Conservation (phyloP, 345 rosid species). For the Lepidium didymum region DNA sequence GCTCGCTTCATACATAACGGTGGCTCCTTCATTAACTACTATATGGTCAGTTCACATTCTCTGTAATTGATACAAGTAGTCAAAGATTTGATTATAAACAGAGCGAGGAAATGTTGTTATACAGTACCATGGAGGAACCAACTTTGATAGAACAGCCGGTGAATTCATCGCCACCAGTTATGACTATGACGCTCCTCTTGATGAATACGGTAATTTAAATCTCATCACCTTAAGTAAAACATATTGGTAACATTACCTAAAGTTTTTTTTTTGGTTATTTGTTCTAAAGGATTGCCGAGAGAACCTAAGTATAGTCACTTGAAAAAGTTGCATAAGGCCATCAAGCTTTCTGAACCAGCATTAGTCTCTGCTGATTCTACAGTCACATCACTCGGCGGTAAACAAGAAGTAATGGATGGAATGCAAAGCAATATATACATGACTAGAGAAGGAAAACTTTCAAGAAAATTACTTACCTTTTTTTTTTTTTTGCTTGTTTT, state of each 20-base stretch:
- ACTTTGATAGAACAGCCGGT: constrained; percentile 90
- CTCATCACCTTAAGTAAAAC: background rate
- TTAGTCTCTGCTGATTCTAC: constrained; percentile 48
- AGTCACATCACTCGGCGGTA: constrained; percentile 47
- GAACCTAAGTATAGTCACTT: constrained; percentile 80
- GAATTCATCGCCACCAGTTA: constrained; percentile 84
- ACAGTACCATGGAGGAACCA: constrained; percentile 96
- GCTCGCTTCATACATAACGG: constrained; percentile 75
- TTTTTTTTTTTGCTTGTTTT: background rate
- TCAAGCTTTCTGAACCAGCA: constrained; percentile 62
- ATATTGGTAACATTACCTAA: background rate
- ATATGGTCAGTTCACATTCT: constrained; percentile 49
- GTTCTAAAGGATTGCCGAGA: constrained; percentile 55
- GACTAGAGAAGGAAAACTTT: background rate
- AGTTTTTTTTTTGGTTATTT: background rate
- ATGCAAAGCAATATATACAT: background rate
- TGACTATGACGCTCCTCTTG: constrained; percentile 94
- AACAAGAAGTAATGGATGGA: constrained; percentile 47
- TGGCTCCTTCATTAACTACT: constrained; percentile 76
- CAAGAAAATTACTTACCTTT: background rate
- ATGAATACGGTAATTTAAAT: constrained; percentile 66
- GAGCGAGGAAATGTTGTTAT: background rate
- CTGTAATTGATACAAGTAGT: background rate
- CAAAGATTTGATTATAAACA: background rate
- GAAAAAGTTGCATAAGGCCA: constrained; percentile 57